These are phyloP conservation scores for Stemphylium lycopersici DNA, from an alignment of 2,329 filamentous ascomycete species.

Conservation along the genomic window DNA sequence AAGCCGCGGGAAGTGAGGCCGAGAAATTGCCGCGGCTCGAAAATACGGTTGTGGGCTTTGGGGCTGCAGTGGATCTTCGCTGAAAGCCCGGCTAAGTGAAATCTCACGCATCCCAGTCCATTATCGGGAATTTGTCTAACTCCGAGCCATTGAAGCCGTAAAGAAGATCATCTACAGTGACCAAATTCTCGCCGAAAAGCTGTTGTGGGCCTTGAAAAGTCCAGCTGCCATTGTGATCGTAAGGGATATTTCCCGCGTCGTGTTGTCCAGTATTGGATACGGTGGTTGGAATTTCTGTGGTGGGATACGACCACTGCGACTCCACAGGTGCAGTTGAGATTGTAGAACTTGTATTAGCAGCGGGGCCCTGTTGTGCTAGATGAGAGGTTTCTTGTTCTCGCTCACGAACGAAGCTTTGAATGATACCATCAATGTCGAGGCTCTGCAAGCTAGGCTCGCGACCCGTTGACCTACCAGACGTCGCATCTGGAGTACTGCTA, in stretches of 20 bases:
- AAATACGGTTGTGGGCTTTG: neutral
- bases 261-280: neutral
- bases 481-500: conserved; percentile 9
- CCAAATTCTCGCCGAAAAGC: conserved; percentile 17
- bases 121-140: conserved; percentile 30
- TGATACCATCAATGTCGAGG: conserved; percentile 52
- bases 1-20: conserved; percentile 2
- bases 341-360: neutral
- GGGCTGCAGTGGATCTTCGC: neutral
- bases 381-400: conserved; percentile 22
- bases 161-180: conserved; percentile 32
- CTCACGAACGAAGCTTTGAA: conserved; percentile 51
- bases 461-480: conserved; percentile 15
- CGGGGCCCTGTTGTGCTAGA: neutral
- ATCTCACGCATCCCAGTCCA: conserved; percentile 4
- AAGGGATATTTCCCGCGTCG: conserved; percentile 3
- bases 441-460: conserved; percentile 34
- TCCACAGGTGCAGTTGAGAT: neutral
- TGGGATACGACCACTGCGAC: neutral
- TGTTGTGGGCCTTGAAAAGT: conserved; percentile 16
- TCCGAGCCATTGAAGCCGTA: conserved; percentile 37
- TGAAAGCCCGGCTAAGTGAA: neutral
- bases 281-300: neutral
- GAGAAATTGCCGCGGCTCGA: neutral
- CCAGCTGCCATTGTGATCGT: conserved; percentile 22